phyloP scores from a whole-genome alignment of 1,139 yeast genomes.

The Sugiyamaella pinicola region DNA sequence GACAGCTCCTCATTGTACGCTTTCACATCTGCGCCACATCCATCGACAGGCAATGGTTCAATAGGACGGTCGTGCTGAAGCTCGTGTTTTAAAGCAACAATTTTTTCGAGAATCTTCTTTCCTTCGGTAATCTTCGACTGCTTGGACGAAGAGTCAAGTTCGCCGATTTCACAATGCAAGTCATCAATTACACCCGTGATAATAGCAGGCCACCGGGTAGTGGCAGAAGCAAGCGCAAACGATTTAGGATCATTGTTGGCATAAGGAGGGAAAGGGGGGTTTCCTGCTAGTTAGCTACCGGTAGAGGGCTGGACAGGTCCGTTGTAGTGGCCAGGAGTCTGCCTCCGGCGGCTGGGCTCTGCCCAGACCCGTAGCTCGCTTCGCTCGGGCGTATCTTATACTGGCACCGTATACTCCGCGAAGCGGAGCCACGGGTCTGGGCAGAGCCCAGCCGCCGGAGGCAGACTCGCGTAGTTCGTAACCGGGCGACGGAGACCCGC shows the following conservation, averaged over 20 bases:
- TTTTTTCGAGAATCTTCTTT: slow-evolving; percentile 41
- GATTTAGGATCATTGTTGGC: slow-evolving; percentile 68
- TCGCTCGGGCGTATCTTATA: no score
- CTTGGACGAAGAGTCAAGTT: slow-evolving; percentile 31
- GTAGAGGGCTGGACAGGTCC: no score
- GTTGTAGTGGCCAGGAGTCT: no score
- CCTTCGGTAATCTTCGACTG: slow-evolving; percentile 41
- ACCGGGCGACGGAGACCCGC: no score
- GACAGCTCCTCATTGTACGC: slow-evolving; percentile 47
- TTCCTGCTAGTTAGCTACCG: slow-evolving; percentile 25
- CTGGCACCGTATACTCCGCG: no score
- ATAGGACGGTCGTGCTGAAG: slow-evolving; percentile 38
- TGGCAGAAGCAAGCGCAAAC: slow-evolving; percentile 80
- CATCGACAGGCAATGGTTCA: slow-evolving; percentile 32
- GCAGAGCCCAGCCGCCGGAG: no score
- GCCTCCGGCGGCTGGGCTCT: no score
- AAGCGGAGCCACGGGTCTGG: not conserved
- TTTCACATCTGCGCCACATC: slow-evolving; percentile 35
- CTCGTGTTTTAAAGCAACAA: slow-evolving; percentile 43
- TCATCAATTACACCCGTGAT: slow-evolving; percentile 69
- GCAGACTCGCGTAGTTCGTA: no score
- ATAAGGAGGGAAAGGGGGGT: slow-evolving; percentile 40
- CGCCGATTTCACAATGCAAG: slow-evolving; percentile 44
- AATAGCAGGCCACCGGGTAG: slow-evolving; percentile 85
- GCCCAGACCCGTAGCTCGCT: no score